phyloP scores from a whole-genome alignment of 768 basidiomycete species.

The Hypsizygus marmoreus region DNA sequence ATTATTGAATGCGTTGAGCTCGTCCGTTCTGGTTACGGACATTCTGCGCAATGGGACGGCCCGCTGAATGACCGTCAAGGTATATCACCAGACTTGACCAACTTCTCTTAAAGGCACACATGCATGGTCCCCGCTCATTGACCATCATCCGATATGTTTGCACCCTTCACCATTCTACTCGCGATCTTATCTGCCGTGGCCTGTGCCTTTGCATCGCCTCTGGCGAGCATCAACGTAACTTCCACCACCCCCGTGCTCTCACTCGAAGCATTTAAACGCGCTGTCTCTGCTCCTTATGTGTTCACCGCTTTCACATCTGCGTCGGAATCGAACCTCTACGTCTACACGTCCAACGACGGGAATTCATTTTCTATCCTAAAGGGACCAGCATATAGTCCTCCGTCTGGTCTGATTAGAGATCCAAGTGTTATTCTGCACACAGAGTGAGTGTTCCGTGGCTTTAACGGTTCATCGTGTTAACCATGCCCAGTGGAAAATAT shows the following conservation, averaged over 20 bases:
- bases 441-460: conserved; percentile 24
- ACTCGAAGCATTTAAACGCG: conserved; percentile 30
- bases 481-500: conserved; percentile 29
- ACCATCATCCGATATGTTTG: not conserved
- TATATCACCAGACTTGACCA: conserved; percentile 12
- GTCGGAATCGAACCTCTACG: conserved; percentile 36
- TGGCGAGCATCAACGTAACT: conserved; percentile 14
- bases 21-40: no score
- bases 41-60: conserved; percentile 5
- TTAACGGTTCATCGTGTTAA: not conserved
- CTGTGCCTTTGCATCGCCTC: conserved; percentile 6
- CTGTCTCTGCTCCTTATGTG: conserved; percentile 30
- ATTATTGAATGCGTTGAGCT: not conserved
- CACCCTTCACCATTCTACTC: not conserved
- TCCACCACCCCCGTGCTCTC: conserved; percentile 28
- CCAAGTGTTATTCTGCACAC: conserved; percentile 37
- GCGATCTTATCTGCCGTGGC: conserved; percentile 1
- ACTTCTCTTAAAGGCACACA: not conserved
- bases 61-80: conserved; percentile 5
- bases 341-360: conserved; percentile 34
- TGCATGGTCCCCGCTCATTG: not conserved
- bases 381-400: conserved; percentile 36
- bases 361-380: conserved; percentile 31
- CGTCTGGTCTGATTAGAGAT: conserved; percentile 35
- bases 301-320: conserved; percentile 36